Percentiles rank a stretch among this genome's conserved stretches.
These are phyloP conservation scores for Echria macrotheca DNA, from an alignment of 495 filamentous ascomycete genomes.

Conservation along the genomic window DNA sequence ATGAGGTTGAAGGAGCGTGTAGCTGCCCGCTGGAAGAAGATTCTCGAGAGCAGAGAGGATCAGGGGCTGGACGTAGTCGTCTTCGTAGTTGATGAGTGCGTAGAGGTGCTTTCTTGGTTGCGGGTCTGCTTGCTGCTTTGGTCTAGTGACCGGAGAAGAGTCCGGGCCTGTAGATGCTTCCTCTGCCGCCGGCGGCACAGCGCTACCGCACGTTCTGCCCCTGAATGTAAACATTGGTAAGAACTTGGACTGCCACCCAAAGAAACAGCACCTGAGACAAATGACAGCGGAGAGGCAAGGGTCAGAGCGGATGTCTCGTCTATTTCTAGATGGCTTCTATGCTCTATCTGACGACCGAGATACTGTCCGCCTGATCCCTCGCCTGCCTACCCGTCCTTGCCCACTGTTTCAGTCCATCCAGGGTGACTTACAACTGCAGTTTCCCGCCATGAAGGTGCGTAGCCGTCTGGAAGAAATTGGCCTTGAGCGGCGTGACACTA, in stretches of 20 bases:
- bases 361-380: not conserved
- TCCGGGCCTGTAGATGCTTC: not conserved
- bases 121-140: not conserved
- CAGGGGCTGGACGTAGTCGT: constrained; percentile 77
- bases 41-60: constrained; percentile 65
- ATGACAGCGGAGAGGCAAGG: constrained; percentile 1
- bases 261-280: not conserved
- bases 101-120: constrained; percentile 43
- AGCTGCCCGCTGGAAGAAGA: constrained; percentile 46
- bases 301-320: constrained; percentile 18
- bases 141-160: not conserved
- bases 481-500: constrained; percentile 85
- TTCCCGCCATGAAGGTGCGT: constrained; percentile 56
- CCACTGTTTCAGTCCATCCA: too few relatives aligned
- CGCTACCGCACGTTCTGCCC: not conserved
- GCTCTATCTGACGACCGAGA: constrained; percentile 18
- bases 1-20: constrained; percentile 24
- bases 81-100: constrained; percentile 76
- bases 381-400: too few relatives aligned
- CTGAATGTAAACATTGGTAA: constrained; percentile 2
- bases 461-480: constrained; percentile 84
- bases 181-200: not conserved
- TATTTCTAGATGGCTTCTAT: constrained; percentile 27
- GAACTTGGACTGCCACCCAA: too few relatives aligned
- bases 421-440: constrained; percentile 91